Percentiles rank a stretch among this genome's conserved stretches.
Conservation (phyloP, 1,284 basidiomycete genomes). For the Ustilago trichophora region DNA sequence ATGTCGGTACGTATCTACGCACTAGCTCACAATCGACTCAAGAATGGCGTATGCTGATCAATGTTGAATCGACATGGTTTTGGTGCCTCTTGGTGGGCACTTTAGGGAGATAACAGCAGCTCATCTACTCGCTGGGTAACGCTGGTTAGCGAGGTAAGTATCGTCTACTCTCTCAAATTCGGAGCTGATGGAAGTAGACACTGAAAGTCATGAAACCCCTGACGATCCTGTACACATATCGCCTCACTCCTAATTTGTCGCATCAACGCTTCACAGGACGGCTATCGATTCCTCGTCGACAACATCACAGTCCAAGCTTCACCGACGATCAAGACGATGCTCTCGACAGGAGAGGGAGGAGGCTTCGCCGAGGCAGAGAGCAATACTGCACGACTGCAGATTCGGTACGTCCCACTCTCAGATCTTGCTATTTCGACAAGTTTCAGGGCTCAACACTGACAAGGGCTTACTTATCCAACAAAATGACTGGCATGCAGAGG, state of each 20-base stretch:
- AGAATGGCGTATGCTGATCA: too few relatives aligned
- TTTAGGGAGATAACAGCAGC: conserved; percentile 3
- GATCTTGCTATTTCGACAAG: background rate
- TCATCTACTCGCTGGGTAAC: conserved; percentile 52
- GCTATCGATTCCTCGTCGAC: conserved; percentile 58
- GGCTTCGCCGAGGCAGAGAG: conserved; percentile 68
- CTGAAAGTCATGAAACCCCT: too few relatives aligned
- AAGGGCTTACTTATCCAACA: too few relatives aligned
- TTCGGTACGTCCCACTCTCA: conserved; percentile 60
- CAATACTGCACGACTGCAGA: conserved; percentile 67
- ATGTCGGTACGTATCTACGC: conserved; percentile 1
- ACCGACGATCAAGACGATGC: conserved; percentile 57
- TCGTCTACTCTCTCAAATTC: too few relatives aligned
- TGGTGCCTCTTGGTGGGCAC: too few relatives aligned
- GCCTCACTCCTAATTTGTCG: too few relatives aligned
- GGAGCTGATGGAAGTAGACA: background rate
- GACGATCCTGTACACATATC: too few relatives aligned
- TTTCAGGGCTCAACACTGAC: too few relatives aligned
- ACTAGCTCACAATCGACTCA: too few relatives aligned
- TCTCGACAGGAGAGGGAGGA: conserved; percentile 56
- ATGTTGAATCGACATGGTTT: too few relatives aligned
- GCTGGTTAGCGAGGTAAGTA: conserved; percentile 57
- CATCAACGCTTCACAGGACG: conserved; percentile 45
- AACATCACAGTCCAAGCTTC: conserved; percentile 34
- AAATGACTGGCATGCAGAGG: too few relatives aligned